Evolutionary conservation across 73 alveolate genomes (phyloP), one percentile per base, ranked within the genome.

Genomic region (Paramecium sexaurelia): DNA sequence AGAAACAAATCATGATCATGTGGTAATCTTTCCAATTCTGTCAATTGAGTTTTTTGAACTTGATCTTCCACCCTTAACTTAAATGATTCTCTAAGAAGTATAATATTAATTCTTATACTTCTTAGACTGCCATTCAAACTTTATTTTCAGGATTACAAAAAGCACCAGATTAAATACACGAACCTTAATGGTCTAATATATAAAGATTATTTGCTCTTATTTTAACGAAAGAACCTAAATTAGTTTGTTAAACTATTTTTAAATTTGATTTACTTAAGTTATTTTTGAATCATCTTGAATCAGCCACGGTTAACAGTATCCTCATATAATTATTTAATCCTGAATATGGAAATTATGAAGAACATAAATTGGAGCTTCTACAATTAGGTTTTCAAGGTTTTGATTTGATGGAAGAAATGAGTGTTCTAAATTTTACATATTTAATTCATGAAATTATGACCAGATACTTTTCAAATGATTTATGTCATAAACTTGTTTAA

Each of bases 391-490:
- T 78, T 19, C 26, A 15, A 8, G 90, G 90, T 11, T 29, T 78
- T 41, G 45, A 78, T 36, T 13, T 78, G 3, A 41, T 78, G 90
- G 90, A 78, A 9, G 75, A 78, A 22, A 78, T 78, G 73, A 29
- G 61, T 78, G 90, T 78, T 1, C 71, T 78, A 6, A 78, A 78
- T 43, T 78, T 78, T 43, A 43, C 90, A 0, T 78, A 41, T 17
- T 33, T 78, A 7, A 78, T 78, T 11, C 90, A 78, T 43, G 90
- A 78, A 43, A 78, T 78, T 4, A 78, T 78, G 90, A 78, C 90
- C 2, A 37, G 55, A 40, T 78, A 78, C 35, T 78, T 78, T 43
- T 22, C 68, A 6, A 20, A 27, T 22, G 90, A 78, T 41, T 40
- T 24, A 41, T 39, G 43, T 24, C 32, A 39, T 1, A 22, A 43